Conservation (phyloP, 2,329 filamentous ascomycete species). For the Aquanectria penicillioides region DNA sequence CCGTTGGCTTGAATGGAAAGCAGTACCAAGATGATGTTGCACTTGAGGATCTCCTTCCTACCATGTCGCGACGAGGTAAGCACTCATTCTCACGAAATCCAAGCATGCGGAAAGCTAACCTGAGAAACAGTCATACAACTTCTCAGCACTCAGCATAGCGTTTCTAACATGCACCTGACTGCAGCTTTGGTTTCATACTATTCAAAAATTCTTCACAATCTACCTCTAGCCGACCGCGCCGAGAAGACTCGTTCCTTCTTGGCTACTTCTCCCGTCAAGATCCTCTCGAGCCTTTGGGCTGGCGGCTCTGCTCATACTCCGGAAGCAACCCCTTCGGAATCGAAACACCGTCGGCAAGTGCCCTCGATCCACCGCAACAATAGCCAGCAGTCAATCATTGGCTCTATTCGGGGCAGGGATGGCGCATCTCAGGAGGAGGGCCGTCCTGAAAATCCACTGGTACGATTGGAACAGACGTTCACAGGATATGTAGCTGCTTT, state of each 20-base stretch:
- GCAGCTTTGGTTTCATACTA: constrained; percentile 80
- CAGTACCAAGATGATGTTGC: constrained; percentile 79
- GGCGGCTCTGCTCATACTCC: constrained; percentile 61
- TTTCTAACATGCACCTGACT: constrained; percentile 71
- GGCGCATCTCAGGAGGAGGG: constrained; percentile 55
- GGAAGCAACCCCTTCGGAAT: constrained; percentile 38
- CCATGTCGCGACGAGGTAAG: constrained; percentile 78
- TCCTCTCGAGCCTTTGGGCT: constrained; percentile 84
- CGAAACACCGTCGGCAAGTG: constrained; percentile 53
- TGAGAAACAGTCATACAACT: constrained; percentile 72
- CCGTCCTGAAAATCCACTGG: constrained; percentile 71
- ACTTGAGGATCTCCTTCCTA: constrained; percentile 76
- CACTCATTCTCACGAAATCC: constrained; percentile 1
- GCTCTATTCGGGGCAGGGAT: constrained; percentile 62
- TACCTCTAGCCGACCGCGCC: constrained; percentile 70
- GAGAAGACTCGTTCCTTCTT: constrained; percentile 76
- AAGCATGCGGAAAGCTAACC: constrained; percentile 45
- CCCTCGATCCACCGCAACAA: constrained; percentile 55
- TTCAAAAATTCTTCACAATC: constrained; percentile 76
- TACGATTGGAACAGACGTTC: constrained; percentile 85
- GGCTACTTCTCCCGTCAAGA: constrained; percentile 87
- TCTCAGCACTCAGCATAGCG: constrained; percentile 74
- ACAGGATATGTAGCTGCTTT: constrained; percentile 84
- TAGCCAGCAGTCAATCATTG: constrained; percentile 65
- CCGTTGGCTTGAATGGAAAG: constrained; percentile 73